Evolutionary conservation across 345 rosid genomes (phyloP), one percentile per base, ranked within the genome.

Genomic region (Gossypium bickii): DNA sequence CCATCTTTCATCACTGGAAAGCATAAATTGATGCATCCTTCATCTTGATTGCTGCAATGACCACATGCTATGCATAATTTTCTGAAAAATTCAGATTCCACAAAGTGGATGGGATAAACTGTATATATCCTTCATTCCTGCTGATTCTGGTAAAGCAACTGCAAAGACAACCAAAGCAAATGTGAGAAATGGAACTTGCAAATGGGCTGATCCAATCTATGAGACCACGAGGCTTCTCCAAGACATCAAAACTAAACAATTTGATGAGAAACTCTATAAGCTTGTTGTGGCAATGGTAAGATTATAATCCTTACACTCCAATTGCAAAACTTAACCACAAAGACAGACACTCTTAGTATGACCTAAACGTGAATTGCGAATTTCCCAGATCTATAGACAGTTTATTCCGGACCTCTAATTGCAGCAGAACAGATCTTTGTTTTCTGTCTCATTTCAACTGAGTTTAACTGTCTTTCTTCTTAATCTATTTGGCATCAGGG

Each of bases 191-290:
- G 97, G 98, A 79, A 84, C 88, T 51, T 95, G 99, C 87, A 95
- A 95, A 82, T 95, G 99, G 99, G 96, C 84, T 22, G 99, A 95
- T 91, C 99, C 99, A 3, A 93, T 95, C 78, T 95, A 95, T 72
- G 99, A 95, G 85, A 90, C 96, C 58, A 93, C 99, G 2, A 89
- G 98, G 82, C 94, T 95, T 79, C 94, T 95, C 69, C 98, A 87
- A 81, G 97, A 95, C 76, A 78, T 82, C 59, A 88, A 83, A 85
- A 91, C 89, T 69, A 95, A 86, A 77, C 90, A 85, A 63, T 93
- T 81, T 13, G 97, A 95, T 74, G 93, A 90, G 77, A 95, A 95
- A 83, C 84, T 89, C 11, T 95, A 90, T 79, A 95, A 90, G 84
- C 78, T 93, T 82, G 87, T 91, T 74, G 86, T 95, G 38, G 84